Conservation (phyloP, 768 basidiomycete species). For the Lactarius hengduanensis region DNA sequence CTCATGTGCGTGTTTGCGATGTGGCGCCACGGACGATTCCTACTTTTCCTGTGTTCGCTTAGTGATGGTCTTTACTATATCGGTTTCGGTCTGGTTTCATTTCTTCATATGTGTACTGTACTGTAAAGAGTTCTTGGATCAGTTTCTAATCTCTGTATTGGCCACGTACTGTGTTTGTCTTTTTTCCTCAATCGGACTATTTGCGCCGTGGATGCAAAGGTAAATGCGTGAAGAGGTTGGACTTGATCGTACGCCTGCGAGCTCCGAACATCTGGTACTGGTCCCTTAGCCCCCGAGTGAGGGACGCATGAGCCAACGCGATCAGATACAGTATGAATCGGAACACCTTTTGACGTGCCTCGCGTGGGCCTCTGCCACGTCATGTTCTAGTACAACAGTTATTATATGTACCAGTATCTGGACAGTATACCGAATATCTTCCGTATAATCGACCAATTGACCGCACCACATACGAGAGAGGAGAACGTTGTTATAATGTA, state of each 20-base stretch:
- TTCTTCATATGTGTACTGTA: background rate
- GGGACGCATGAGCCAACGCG: background rate
- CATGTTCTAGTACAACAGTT: background rate
- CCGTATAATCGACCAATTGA: background rate
- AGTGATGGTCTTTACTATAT: background rate
- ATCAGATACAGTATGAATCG: background rate
- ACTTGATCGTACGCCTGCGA: background rate
- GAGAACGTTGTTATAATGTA: background rate
- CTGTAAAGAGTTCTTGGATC: background rate
- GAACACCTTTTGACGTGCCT: background rate
- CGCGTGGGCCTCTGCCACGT: background rate
- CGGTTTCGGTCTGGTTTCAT: background rate
- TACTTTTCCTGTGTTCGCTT: background rate
- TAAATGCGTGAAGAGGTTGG: background rate
- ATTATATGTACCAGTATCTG: background rate
- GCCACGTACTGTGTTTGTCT: background rate
- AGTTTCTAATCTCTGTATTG: background rate
- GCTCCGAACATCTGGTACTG: background rate
- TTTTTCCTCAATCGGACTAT: background rate
- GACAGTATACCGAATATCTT: background rate
- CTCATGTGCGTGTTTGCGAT: background rate
- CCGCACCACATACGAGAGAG: background rate
- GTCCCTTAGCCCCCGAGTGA: background rate
- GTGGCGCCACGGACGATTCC: background rate
- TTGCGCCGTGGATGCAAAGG: background rate